A percentile compares a stretch with the other conserved stretches of the same genome.
Conservation (phyloP, 805 yeast species). For the Kodamaea lidongshanica region DNA sequence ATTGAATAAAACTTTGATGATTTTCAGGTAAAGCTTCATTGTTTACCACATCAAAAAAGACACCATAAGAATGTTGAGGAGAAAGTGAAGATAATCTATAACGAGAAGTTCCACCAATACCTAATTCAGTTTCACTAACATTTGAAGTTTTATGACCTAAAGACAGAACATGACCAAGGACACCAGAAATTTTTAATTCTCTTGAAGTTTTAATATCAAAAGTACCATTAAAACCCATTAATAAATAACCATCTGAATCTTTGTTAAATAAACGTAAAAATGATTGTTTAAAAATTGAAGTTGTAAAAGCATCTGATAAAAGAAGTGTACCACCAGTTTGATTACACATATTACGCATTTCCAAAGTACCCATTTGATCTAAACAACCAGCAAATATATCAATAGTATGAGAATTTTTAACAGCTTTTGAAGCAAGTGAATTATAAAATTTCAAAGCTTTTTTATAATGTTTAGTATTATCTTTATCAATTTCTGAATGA, state of each 20-base stretch:
- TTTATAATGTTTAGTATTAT: slow-evolving; percentile 76
- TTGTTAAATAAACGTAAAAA: slow-evolving; percentile 80
- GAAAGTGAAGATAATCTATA: slow-evolving; percentile 83
- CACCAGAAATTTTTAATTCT: slow-evolving; percentile 84
- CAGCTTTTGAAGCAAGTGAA: slow-evolving; percentile 56
- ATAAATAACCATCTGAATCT: slow-evolving; percentile 80
- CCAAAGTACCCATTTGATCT: slow-evolving; percentile 92
- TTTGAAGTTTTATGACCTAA: slow-evolving; percentile 59
- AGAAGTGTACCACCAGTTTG: slow-evolving; percentile 87
- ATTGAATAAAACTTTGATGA: slow-evolving; percentile 63
- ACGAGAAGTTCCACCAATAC: slow-evolving; percentile 85
- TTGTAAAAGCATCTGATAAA: slow-evolving; percentile 87
- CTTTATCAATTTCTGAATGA: slow-evolving; percentile 93
- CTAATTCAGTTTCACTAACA: slow-evolving; percentile 89
- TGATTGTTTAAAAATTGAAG: slow-evolving; percentile 90
- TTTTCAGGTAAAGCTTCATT: slow-evolving; percentile 41
- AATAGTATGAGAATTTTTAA: slow-evolving; percentile 72
- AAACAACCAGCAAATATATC: slow-evolving; percentile 93
- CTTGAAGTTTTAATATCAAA: slow-evolving; percentile 81
- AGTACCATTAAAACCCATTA: slow-evolving; percentile 86
- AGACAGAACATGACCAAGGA: slow-evolving; percentile 89
- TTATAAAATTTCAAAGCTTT: slow-evolving; percentile 82
- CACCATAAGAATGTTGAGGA: slow-evolving; percentile 83
- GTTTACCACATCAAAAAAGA: slow-evolving; percentile 74
- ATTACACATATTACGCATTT: slow-evolving; percentile 82